Conservation (phyloP, 371 early-diverging fungal species). For the Capillidium rhysosporum region DNA sequence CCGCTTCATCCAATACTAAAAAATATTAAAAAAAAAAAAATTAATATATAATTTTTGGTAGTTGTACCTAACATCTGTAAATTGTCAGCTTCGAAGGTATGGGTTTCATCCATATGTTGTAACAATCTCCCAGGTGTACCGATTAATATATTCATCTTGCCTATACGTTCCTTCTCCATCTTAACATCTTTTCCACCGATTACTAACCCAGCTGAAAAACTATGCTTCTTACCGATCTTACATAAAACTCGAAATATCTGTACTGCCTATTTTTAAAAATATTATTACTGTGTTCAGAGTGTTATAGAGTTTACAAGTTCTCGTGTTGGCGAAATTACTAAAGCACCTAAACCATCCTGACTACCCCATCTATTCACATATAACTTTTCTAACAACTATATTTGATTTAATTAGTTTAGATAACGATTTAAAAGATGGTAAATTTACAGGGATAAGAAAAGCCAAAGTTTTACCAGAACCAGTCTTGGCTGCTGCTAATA, state of each 20-base stretch:
- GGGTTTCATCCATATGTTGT: constrained; percentile 95
- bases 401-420: background rate
- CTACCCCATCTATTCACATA: constrained; percentile 65
- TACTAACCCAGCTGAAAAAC: constrained; percentile 86
- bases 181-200: constrained; percentile 92
- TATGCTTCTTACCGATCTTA: constrained; percentile 63
- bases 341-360: constrained; percentile 71
- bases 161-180: constrained; percentile 68
- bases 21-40: background rate
- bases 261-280: background rate
- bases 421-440: background rate
- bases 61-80: constrained; percentile 50
- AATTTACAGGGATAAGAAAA: constrained; percentile 80
- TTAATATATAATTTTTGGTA: background rate
- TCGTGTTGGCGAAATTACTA: constrained; percentile 96
- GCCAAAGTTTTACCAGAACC: constrained; percentile 99
- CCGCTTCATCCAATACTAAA: constrained; percentile 94
- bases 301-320: constrained; percentile 42
- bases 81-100: constrained; percentile 66
- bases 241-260: constrained; percentile 86
- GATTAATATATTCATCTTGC: constrained; percentile 85
- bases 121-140: constrained; percentile 95
- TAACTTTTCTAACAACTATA: constrained; percentile 30
- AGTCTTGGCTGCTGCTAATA: constrained; percentile 97
- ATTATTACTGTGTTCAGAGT: background rate